These are phyloP conservation scores for Symbiodinium natans DNA, from an alignment of 73 alveolate genomes.

Conservation along the genomic window DNA sequence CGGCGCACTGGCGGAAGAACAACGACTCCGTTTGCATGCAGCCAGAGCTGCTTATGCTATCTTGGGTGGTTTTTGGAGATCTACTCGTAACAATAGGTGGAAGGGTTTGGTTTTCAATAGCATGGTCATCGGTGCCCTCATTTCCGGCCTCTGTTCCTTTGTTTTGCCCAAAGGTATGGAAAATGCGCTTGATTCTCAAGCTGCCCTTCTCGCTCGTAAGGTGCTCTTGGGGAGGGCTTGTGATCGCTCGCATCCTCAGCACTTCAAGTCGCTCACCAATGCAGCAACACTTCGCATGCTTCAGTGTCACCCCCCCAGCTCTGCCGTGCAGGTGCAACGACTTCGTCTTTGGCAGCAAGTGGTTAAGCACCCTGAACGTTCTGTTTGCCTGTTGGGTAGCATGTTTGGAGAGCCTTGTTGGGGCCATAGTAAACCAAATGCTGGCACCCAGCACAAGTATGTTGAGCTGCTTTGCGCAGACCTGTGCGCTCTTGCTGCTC, in stretches of 20 bases:
- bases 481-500: background rate
- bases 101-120: background rate
- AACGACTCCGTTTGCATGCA: background rate
- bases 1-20: background rate
- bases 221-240: background rate
- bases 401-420: background rate
- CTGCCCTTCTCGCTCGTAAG: background rate
- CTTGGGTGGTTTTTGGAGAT: background rate
- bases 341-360: background rate
- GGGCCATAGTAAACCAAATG: background rate
- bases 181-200: background rate
- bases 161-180: background rate
- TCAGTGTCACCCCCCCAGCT: background rate
- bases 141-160: background rate
- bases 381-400: background rate
- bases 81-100: background rate
- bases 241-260: background rate
- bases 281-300: background rate
- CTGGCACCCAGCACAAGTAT: background rate
- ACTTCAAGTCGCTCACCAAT: background rate
- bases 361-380: background rate
- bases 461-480: background rate
- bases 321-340: background rate
- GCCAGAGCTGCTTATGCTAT: background rate
- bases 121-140: background rate